Base-by-base conservation (phyloP, 1,284 basidiomycete genomes). In the Ceratobasidium sp. region DNA sequence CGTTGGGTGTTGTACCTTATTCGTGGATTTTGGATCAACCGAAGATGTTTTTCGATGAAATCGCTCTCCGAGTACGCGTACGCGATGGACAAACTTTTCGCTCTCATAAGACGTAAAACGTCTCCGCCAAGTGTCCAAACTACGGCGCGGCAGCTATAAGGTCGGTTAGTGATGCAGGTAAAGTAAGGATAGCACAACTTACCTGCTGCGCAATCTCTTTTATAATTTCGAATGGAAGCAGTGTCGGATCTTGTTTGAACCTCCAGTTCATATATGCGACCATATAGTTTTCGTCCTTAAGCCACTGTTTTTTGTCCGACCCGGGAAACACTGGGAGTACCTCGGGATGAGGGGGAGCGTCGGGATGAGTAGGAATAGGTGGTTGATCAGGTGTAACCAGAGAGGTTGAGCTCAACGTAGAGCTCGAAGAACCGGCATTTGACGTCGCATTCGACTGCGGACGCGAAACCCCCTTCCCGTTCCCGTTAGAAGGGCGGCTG, bases 211-310 rank as follows among this genome's bases (percentile, higher is more conserved):
- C 61, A 42, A 75, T 75, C 28, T 75, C 62, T 13, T 23, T 50
- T 42, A 75, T 75, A 52, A 75, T 75, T 9, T 75, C 73, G 23
- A 52, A n/a, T n/a, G 62, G 44, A 20, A 62, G 66, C 1, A 62
- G 62, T 6, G 5, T 42, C 17, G 38, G 61, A 50, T 75, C 62
- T 20, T 66, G 73, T 23, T 48, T 52, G 20, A 75, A 75, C 1
- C 28, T 44, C 73, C 73, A 75, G 26, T 75, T 75, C 73, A 75
- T 75, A 57, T 65, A 75, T 28, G 65, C 61, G 23, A 75, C 66
- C 20, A 75, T 75, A 52, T 65, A 75, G 50, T 66, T 44, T 20
- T 75, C 73, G 33, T 75, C 73, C 33, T 64, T 13, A 3, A 26
- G 44, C 46, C 33, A 54, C 28, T 59, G 59, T n/a, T n/a, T 38